Percentiles rank a stretch among this genome's conserved stretches.
Conservation (phyloP, 768 basidiomycete species). For the Russula sp. region DNA sequence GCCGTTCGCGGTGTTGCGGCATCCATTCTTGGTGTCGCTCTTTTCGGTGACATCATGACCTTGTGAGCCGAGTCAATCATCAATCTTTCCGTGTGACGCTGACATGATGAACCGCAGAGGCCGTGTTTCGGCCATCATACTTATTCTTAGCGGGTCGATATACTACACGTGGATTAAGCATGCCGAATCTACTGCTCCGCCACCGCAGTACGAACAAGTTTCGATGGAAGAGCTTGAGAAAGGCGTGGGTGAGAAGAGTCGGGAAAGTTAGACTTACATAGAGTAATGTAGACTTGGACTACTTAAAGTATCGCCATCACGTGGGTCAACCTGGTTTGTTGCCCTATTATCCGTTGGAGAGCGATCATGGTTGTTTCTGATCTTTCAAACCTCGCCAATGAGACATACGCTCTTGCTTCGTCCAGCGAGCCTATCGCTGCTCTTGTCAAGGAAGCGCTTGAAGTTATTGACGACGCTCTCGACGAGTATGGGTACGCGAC, state of each 20-base stretch:
- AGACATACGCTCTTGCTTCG: constrained; percentile 61
- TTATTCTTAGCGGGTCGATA: constrained; percentile 77
- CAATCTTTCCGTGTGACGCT: not conserved
- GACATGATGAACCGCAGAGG: constrained; percentile 49
- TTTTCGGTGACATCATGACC: constrained; percentile 80
- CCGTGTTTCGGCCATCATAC: constrained; percentile 73
- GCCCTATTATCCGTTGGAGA: not conserved
- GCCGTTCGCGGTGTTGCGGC: constrained; percentile 93
- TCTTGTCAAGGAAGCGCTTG: constrained; percentile 72
- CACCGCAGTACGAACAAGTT: constrained; percentile 56
- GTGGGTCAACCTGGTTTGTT: not conserved
- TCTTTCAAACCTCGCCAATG: constrained; percentile 48
- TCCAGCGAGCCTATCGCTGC: constrained; percentile 54
- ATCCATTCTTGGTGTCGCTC: constrained; percentile 76
- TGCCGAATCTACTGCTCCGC: constrained; percentile 48
- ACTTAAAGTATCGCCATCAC: constrained; percentile 1
- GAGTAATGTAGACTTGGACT: not conserved
- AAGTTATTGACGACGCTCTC: constrained; percentile 75
- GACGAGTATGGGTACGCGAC: constrained; percentile 75
- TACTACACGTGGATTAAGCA: constrained; percentile 91
- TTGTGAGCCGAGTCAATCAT: constrained; percentile 45
- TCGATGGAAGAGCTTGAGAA: constrained; percentile 62
- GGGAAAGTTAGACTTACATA: not conserved
- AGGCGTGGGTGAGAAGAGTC: constrained; percentile 36
- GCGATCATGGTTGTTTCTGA: constrained; percentile 39